Evolutionary conservation across 768 basidiomycete species (phyloP).

Genomic region (Zangia roseola): DNA sequence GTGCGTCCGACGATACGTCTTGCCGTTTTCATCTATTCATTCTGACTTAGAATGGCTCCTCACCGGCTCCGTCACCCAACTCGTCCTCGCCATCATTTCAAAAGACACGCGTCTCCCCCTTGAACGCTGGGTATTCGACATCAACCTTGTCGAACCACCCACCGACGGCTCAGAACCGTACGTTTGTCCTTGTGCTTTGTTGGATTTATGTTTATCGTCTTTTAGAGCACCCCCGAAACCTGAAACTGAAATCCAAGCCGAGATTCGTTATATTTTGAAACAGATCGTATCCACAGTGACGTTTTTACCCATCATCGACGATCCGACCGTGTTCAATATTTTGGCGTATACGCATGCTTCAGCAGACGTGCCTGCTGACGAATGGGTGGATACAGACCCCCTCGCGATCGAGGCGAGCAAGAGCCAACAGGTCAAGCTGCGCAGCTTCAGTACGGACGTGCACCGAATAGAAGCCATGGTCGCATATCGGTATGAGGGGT

Average conservation of each 20-base stretch:
- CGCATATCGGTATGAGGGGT: constrained; percentile 91
- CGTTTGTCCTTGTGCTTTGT: constrained; percentile 33
- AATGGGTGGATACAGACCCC: constrained; percentile 96
- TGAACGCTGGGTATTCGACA: constrained; percentile 98
- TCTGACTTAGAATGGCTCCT: constrained; percentile 81
- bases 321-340: constrained; percentile 96
- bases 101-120: constrained; percentile 89
- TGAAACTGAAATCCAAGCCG: constrained; percentile 89
- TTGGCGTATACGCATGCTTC: constrained; percentile 93
- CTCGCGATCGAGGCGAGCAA: constrained; percentile 91
- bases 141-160: constrained; percentile 75
- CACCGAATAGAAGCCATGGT: constrained; percentile 98
- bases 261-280: constrained; percentile 96
- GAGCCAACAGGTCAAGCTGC: constrained; percentile 90
- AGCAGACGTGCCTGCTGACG: constrained; percentile 85
- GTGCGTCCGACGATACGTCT: constrained; percentile 44
- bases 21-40: neutral
- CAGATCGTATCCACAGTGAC: constrained; percentile 98
- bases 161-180: constrained; percentile 51
- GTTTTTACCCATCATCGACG: constrained; percentile 92
- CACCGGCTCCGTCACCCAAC: constrained; percentile 86
- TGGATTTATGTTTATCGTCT: neutral
- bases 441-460: constrained; percentile 97
- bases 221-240: constrained; percentile 60
- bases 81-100: constrained; percentile 94